Conservation (phyloP, 768 basidiomycete species). For the Kwoniella bestiolae region DNA sequence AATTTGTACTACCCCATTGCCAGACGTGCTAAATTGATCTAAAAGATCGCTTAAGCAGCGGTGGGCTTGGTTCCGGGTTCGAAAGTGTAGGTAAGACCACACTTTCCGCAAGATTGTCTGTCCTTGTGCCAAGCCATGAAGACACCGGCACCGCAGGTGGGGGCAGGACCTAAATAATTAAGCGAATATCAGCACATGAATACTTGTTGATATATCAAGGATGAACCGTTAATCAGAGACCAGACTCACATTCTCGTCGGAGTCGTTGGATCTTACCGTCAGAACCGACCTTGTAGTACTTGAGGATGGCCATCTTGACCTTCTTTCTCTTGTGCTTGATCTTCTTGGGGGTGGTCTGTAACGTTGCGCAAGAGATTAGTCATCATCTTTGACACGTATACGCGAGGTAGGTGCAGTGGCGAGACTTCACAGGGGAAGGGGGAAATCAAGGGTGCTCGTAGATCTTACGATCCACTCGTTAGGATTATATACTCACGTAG, state of each 20-base stretch:
- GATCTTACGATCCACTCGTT: not conserved
- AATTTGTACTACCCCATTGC: not conserved
- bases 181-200: conserved; percentile 16
- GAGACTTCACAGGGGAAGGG: too few species aligned
- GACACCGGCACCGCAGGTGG: conserved; percentile 62
- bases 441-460: too few species aligned
- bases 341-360: conserved; percentile 88
- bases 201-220: too few species aligned
- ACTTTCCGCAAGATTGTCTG: conserved; percentile 90
- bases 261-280: conserved; percentile 99
- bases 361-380: not conserved
- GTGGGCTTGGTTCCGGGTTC: conserved; percentile 57
- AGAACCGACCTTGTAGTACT: conserved; percentile 99
- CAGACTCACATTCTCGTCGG: conserved; percentile 83
- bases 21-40: not conserved
- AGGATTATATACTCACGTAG: conserved; percentile 67
- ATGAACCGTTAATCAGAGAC: conserved; percentile 61
- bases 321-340: conserved; percentile 99
- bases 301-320: conserved; percentile 99
- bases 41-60: conserved; percentile 32
- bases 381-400: too few species aligned
- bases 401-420: too few species aligned
- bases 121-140: conserved; percentile 97
- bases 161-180: conserved; percentile 39
- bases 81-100: conserved; percentile 58